Percentiles rank a stretch among this genome's conserved stretches.
Evolutionary conservation across 2,329 filamentous ascomycete genomes (phyloP).

Genomic region (Exophiala alcalophila): DNA sequence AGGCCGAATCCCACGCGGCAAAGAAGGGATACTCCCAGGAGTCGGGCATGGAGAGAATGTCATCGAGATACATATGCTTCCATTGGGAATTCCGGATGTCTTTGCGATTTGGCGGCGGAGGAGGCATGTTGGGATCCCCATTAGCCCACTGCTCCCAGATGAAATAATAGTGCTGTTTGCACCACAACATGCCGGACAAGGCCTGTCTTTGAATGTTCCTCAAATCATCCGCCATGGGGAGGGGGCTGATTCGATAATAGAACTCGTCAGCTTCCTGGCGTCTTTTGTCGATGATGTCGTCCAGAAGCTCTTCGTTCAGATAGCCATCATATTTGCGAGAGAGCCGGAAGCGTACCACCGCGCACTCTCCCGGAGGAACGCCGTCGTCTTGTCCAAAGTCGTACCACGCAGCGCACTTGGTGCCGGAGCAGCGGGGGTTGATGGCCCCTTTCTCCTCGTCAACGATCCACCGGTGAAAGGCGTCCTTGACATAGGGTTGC

Average conservation of each 20-base stretch:
- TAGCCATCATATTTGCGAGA: slow-evolving; percentile 72
- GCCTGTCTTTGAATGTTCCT: slow-evolving; percentile 94
- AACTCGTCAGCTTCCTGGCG: slow-evolving; percentile 93
- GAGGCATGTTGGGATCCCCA: slow-evolving; percentile 82
- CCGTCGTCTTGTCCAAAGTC: slow-evolving; percentile 86
- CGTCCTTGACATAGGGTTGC: slow-evolving; percentile 87
- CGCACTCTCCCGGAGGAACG: slow-evolving; percentile 85
- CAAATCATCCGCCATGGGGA: slow-evolving; percentile 90
- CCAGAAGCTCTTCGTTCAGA: slow-evolving; percentile 88
- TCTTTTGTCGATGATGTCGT: slow-evolving; percentile 82
- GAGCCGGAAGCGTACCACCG: slow-evolving; percentile 88
- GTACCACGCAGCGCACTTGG: slow-evolving; percentile 89
- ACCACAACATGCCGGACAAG: slow-evolving; percentile 97
- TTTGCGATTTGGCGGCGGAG: slow-evolving; percentile 77
- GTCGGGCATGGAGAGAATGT: slow-evolving; percentile 95
- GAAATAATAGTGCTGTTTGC: slow-evolving; percentile 94
- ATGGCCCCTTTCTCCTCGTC: slow-evolving; percentile 74
- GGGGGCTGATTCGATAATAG: slow-evolving; percentile 86
- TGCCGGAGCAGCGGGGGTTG: slow-evolving; percentile 76
- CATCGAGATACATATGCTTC: slow-evolving; percentile 93
- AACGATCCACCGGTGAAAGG: slow-evolving; percentile 85
- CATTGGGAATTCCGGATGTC: slow-evolving; percentile 81
- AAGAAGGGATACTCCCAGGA: slow-evolving; percentile 99
- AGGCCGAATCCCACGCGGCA: slow-evolving; percentile 94
- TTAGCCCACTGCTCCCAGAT: slow-evolving; percentile 98